Base-by-base conservation (phyloP, 805 yeast genomes). In the Candida chauliodis region DNA sequence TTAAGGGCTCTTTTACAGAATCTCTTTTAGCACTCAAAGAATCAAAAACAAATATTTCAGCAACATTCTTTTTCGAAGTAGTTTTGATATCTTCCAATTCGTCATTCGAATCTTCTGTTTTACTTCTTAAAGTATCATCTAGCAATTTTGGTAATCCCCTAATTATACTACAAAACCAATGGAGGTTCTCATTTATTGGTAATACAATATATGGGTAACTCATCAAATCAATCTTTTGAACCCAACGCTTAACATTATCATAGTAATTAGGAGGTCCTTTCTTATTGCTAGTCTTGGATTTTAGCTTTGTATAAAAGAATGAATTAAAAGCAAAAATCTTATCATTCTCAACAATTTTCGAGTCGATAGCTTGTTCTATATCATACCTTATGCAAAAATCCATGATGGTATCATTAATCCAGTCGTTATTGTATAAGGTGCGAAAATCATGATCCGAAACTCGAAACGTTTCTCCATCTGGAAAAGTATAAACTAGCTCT, bases 351-450 rank as follows among this genome's bases (percentile, higher is more conserved):
- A 61, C 20, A 14, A 43, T 16, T 11, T 40, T 38, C 10, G 44
- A 42, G n/a, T 47, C 19, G 8, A 69, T 43, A 2, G 61, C 68
- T 37, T 43, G 42, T 34, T 67, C 76, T 6, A 77, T 68, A 45
- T 73, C 75, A 52, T 71, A 82, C 41, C 76, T 78, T 20, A 87
- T 68, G 51, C 86, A 89, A 55, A 91, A 91, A 57, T 88, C 96
- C 39, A 93, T 81, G 35, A 93, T 66, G 0, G 84, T 76, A 53
- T 93, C 99, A 61, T 93, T 91, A 34, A 93, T 76, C 90, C 95
- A 91, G 45, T 84, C 86, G 33, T 81, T 80, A 41, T 83, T 81
- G 52, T 81, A 79, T 8, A 91, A 69, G 31, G 96, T 84, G 44
- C 76, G 77, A 56, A 84, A 87, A 54, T 93, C 99, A 26, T 76